A percentile compares a stretch with the other conserved stretches of the same genome.
phyloP scores from a whole-genome alignment of 176 grass and related monocot genomes.

The Tuctoria greenei region DNA sequence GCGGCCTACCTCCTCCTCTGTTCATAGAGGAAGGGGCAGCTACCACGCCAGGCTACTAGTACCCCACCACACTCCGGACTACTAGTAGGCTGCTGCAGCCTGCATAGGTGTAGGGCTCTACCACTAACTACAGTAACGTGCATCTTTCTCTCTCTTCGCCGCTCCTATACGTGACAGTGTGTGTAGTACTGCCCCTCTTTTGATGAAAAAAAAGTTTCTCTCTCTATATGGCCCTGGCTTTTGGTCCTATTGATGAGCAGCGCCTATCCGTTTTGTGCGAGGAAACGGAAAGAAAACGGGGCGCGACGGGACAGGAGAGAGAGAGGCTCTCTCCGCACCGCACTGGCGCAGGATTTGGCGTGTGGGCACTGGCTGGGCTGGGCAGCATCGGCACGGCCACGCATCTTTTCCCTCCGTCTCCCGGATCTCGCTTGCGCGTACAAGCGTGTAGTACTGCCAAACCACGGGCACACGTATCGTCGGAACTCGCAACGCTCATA shows the following conservation, averaged over 20 bases:
- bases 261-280: constrained; percentile 1
- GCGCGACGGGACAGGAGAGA: not conserved
- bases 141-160: not conserved
- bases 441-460: not conserved
- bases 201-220: not conserved
- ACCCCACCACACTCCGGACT: not conserved
- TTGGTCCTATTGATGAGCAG: constrained; percentile 21
- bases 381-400: not conserved
- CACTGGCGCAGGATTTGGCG: constrained; percentile 14
- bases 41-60: not conserved
- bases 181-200: not conserved
- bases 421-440: not conserved
- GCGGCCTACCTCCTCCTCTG: not conserved
- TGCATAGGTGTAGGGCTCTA: not conserved
- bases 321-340: not conserved
- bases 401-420: not conserved
- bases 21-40: not conserved
- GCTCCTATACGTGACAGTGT: not conserved
- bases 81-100: not conserved
- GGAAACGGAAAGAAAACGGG: constrained; percentile 10
- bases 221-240: not conserved
- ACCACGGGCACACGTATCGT: not conserved
- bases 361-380: not conserved
- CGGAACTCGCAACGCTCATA: not conserved
- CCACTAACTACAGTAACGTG: not conserved